Percentiles rank a stretch among this genome's conserved stretches.
Evolutionary conservation across 208 protist genomes (phyloP).

Genomic region (Trypanosoma boissoni): DNA sequence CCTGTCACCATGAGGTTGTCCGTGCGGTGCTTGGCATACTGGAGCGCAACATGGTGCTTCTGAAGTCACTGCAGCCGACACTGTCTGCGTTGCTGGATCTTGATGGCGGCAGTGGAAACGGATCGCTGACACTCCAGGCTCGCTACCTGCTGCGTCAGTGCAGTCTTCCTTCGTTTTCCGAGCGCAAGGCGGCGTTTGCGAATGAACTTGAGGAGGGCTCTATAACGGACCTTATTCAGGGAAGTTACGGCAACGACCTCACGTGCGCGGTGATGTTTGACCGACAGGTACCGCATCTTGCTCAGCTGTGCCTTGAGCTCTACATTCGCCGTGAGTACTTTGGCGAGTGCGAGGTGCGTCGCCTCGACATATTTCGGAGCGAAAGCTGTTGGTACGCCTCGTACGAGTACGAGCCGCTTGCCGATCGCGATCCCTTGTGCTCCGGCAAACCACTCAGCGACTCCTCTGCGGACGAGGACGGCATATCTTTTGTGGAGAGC

Average conservation of each 20-base stretch:
- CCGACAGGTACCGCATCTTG: constrained; percentile 59
- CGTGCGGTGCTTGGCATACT: constrained; percentile 51
- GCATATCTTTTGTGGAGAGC: constrained; percentile 2
- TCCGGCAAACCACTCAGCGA: constrained; percentile 21
- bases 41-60: constrained; percentile 49
- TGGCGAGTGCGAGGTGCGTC: constrained; percentile 48
- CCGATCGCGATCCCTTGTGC: constrained; percentile 27
- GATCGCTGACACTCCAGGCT: constrained; percentile 61
- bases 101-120: constrained; percentile 47
- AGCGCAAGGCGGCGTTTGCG: constrained; percentile 67
- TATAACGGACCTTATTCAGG: constrained; percentile 41
- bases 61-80: constrained; percentile 52
- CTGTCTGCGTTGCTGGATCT: constrained; percentile 53
- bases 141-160: constrained; percentile 72
- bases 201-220: constrained; percentile 54
- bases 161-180: constrained; percentile 62
- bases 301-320: constrained; percentile 67
- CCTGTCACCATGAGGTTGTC: constrained; percentile 67
- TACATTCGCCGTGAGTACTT: constrained; percentile 83
- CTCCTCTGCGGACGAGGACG: neutral
- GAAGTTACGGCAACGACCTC: constrained; percentile 68
- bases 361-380: constrained; percentile 61
- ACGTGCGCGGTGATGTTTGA: constrained; percentile 83
- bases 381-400: constrained; percentile 52
- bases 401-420: constrained; percentile 59